Base-by-base conservation (phyloP, 2,329 filamentous ascomycete species). In the Verticillium alfalfae region DNA sequence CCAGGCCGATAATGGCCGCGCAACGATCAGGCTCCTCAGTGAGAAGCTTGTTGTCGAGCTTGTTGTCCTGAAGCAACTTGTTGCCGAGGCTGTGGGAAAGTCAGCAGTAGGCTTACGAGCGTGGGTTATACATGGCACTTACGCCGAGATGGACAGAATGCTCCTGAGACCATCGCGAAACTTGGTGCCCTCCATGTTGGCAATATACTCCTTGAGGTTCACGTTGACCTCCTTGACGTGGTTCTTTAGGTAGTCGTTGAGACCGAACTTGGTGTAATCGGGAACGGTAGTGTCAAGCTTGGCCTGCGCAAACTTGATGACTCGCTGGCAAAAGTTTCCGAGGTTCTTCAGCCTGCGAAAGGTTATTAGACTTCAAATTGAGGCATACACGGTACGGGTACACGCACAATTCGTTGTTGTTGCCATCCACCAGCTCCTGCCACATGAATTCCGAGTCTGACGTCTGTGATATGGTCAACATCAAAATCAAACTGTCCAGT, bases 401-500 rank as follows among this genome's bases (percentile, higher is more conserved):
- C 22, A 52, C 45, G 45, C 45, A 52, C n/a, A 97, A 84, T 72
- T 95, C 91, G 70, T 90, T 93, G 80, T 97, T 97, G 82, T 97
- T 97, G 67, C 85, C 83, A 39, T 87, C 84, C 65, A 95, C 89
- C 76, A 97, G 96, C 56, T 88, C 84, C 62, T 81, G 85, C 93
- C 93, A 97, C 73, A 94, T 90, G 73, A 97, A 97, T 71, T 97
- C 91, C 0, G 92, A 90, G 72, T 97, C 93, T 59, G 89, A 86
- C 12, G 88, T 89, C 75, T 57, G 37, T 38, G 2, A 22, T 18
- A 36, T 56, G 2, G 12, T 36, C 39, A 34, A 18, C 10, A 34
- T 5, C 12, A 22, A 22, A 7, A 18, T 18, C 4, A 8, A 34
- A 31, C 13, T 4, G 12, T 12, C 5, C 1, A 13, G 3, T 10